A percentile compares a stretch with the other conserved stretches of the same genome.
These are phyloP conservation scores for Nemania diffusa DNA, from an alignment of 2,329 filamentous ascomycete genomes.

Conservation along the genomic window DNA sequence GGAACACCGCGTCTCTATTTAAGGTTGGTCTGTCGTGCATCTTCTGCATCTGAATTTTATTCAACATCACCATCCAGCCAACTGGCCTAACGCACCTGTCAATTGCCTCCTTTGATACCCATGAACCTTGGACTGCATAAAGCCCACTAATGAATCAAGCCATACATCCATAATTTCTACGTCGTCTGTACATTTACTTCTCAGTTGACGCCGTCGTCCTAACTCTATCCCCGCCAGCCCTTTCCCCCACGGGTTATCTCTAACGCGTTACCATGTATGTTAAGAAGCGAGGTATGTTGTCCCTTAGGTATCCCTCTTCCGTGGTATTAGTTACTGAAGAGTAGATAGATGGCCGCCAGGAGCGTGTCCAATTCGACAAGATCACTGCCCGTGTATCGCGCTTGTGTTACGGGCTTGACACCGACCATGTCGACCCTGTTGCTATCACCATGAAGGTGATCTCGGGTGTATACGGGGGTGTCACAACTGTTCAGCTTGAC, in stretches of 20 bases:
- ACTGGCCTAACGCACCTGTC: conserved; percentile 6
- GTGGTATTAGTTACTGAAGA: conserved; percentile 33
- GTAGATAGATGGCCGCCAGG: conserved; percentile 90
- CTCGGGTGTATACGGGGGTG: conserved; percentile 97
- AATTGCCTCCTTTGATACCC: conserved; percentile 34
- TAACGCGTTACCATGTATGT: conserved; percentile 65
- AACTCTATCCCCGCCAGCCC: conserved; percentile 7
- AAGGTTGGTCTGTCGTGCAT: conserved; percentile 26
- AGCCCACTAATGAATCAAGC: conserved; percentile 16
- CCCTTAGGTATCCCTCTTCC: conserved; percentile 13
- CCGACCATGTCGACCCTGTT: conserved; percentile 93
- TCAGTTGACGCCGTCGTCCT: conserved; percentile 13
- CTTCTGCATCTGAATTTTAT: conserved; percentile 27
- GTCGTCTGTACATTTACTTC: conserved; percentile 1
- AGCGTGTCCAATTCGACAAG: conserved; percentile 99
- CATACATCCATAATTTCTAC: neutral
- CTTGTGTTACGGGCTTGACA: conserved; percentile 96
- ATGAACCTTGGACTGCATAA: conserved; percentile 9
- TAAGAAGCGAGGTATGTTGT: conserved; percentile 68
- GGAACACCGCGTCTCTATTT: conserved; percentile 40
- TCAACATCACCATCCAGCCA: conserved; percentile 30
- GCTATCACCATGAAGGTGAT: conserved; percentile 99
- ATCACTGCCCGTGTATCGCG: conserved; percentile 98
- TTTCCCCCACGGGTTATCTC: conserved; percentile 37
- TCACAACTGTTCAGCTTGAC: conserved; percentile 95